These are phyloP conservation scores for Cadophora sp. DNA, from an alignment of 2,329 filamentous ascomycete genomes.

Conservation along the genomic window DNA sequence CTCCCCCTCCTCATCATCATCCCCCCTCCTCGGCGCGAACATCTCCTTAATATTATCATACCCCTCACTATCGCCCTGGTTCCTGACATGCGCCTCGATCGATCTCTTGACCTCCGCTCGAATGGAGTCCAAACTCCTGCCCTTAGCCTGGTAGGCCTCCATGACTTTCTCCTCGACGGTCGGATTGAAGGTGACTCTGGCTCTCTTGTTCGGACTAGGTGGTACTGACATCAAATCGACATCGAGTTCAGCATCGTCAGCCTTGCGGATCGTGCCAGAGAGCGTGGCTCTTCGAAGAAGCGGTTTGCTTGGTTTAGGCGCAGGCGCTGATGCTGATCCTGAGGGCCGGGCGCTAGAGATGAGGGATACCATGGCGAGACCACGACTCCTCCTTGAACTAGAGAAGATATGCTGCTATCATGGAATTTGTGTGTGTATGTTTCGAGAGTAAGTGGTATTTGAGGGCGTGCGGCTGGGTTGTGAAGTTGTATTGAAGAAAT, in stretches of 20 bases:
- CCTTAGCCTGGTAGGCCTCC: constrained; percentile 38
- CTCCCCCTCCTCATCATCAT: constrained; percentile 33
- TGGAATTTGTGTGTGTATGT: constrained; percentile 16
- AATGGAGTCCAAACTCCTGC: constrained; percentile 37
- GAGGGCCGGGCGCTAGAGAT: constrained; percentile 30
- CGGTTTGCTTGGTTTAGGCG: constrained; percentile 40
- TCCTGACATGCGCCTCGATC: constrained; percentile 60
- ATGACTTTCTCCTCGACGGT: constrained; percentile 46
- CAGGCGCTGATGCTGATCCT: constrained; percentile 23
- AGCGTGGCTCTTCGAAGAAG: constrained; percentile 41
- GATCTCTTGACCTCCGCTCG: constrained; percentile 45
- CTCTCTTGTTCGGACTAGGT: constrained; percentile 40
- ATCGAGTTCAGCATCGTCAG: constrained; percentile 40
- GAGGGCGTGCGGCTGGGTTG: background rate
- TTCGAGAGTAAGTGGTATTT: constrained; percentile 12
- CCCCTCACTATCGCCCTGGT: constrained; percentile 60
- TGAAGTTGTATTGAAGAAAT: constrained; percentile 13
- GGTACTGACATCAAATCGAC: constrained; percentile 36
- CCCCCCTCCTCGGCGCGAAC: constrained; percentile 47
- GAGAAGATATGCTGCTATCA: constrained; percentile 25
- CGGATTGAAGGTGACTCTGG: constrained; percentile 44
- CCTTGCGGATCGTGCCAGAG: constrained; percentile 41
- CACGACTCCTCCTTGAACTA: constrained; percentile 21
- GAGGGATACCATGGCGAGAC: constrained; percentile 38
- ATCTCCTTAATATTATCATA: constrained; percentile 68